Conservation (phyloP, 2,329 filamentous ascomycete species). For the Pseudonectria buxi region DNA sequence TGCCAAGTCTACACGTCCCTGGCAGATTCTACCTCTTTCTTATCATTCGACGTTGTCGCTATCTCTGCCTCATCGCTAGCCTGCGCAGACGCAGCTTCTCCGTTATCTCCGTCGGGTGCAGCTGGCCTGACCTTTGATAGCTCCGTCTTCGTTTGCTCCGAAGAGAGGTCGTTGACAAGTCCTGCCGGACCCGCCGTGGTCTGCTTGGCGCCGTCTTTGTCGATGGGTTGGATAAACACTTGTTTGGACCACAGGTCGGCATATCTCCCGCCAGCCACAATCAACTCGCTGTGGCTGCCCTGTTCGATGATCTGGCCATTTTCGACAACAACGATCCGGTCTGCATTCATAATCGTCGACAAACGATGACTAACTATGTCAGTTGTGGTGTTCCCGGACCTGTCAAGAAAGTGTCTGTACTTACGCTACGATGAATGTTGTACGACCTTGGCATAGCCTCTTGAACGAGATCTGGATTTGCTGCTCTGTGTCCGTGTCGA, state of each 20-base stretch:
- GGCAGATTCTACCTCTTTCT: constrained; percentile 46
- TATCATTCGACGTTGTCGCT: constrained; percentile 28
- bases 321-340: constrained; percentile 59
- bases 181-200: constrained; percentile 14
- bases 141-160: constrained; percentile 29
- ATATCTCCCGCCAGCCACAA: constrained; percentile 54
- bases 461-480: constrained; percentile 58
- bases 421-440: constrained; percentile 60
- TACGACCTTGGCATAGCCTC: constrained; percentile 52
- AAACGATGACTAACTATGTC: constrained; percentile 49
- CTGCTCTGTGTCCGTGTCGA: constrained; percentile 64
- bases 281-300: constrained; percentile 53
- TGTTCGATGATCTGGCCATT: constrained; percentile 57
- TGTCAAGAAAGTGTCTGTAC: constrained; percentile 13
- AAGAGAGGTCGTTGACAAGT: constrained; percentile 31
- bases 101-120: constrained; percentile 13
- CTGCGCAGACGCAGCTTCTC: constrained; percentile 15
- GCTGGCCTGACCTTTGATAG: constrained; percentile 26
- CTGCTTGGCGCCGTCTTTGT: constrained; percentile 22
- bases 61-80: constrained; percentile 15
- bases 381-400: constrained; percentile 1
- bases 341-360: constrained; percentile 64
- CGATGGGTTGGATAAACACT: constrained; percentile 45
- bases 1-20: constrained; percentile 22
- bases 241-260: constrained; percentile 60